Evolutionary conservation across 2,329 filamentous ascomycete genomes (phyloP).

Genomic region (Phialophora macrospora): DNA sequence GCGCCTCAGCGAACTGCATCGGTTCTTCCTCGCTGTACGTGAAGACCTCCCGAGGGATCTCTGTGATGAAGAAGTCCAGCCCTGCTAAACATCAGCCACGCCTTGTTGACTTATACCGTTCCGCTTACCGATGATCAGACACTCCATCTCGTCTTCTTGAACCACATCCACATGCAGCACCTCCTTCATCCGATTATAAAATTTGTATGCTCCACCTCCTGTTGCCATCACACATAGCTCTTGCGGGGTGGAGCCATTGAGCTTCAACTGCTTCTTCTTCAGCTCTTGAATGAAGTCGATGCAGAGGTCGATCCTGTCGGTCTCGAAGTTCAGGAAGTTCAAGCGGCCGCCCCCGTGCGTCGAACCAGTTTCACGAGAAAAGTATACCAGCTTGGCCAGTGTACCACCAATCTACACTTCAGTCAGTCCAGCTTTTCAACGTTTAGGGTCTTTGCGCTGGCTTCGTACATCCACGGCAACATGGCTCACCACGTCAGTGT

Average conservation of each 20-base stretch:
- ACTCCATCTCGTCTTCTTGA: constrained; percentile 98
- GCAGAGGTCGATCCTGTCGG: constrained; percentile 89
- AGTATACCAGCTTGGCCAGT: constrained; percentile 95
- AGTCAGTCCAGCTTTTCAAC: constrained; percentile 5
- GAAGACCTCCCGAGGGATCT: constrained; percentile 96
- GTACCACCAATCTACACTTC: constrained; percentile 84
- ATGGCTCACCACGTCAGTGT: constrained; percentile 93
- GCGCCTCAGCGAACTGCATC: constrained; percentile 82
- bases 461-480: constrained; percentile 87
- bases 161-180: constrained; percentile 79
- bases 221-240: constrained; percentile 94
- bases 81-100: constrained; percentile 56
- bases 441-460: constrained; percentile 12
- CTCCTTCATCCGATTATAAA: constrained; percentile 86
- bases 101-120: neutral
- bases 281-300: constrained; percentile 88
- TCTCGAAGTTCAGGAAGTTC: constrained; percentile 96
- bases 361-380: constrained; percentile 82
- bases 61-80: constrained; percentile 97
- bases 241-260: constrained; percentile 72
- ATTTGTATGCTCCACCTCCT: constrained; percentile 94
- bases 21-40: constrained; percentile 87
- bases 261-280: constrained; percentile 76
- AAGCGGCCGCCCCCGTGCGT: constrained; percentile 83
- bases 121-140: constrained; percentile 84